A percentile compares a stretch with the other conserved stretches of the same genome.
Evolutionary conservation across 805 yeast species (phyloP).

Genomic region (Osmozyma mogii): DNA sequence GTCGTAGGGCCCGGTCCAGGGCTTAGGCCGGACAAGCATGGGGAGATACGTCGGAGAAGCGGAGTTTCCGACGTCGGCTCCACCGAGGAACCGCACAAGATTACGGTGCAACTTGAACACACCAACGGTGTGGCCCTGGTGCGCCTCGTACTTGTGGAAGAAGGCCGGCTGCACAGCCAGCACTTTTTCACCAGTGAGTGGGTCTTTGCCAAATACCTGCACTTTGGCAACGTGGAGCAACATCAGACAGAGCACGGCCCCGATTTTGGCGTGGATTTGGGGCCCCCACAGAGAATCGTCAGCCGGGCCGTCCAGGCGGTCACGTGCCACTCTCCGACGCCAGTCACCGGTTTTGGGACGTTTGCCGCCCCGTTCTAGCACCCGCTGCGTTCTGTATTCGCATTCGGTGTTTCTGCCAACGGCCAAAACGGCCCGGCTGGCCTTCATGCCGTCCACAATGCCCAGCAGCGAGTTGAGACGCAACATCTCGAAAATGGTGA

Average conservation of each 20-base stretch:
- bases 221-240: conserved; percentile 78
- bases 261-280: conserved; percentile 50
- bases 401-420: conserved; percentile 81
- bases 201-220: conserved; percentile 73
- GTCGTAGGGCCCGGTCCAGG: conserved; percentile 73
- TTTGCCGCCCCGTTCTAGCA: conserved; percentile 25
- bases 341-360: conserved; percentile 11
- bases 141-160: conserved; percentile 78
- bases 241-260: conserved; percentile 69
- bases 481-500: conserved; percentile 75
- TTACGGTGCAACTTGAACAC: conserved; percentile 68
- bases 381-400: conserved; percentile 69
- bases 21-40: conserved; percentile 85
- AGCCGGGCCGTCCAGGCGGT: too few relatives aligned
- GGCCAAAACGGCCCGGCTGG: conserved; percentile 70
- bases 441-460: conserved; percentile 70
- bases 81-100: conserved; percentile 58
- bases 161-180: conserved; percentile 82
- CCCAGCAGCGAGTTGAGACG: conserved; percentile 71
- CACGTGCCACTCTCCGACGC: background rate
- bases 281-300: conserved; percentile 17
- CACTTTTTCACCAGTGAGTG: conserved; percentile 61
- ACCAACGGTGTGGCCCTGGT: conserved; percentile 73
- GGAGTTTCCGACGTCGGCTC: conserved; percentile 54
- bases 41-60: conserved; percentile 86